These are phyloP conservation scores for Gaillardinia entomophila DNA, from an alignment of 805 yeast species.

Conservation along the genomic window DNA sequence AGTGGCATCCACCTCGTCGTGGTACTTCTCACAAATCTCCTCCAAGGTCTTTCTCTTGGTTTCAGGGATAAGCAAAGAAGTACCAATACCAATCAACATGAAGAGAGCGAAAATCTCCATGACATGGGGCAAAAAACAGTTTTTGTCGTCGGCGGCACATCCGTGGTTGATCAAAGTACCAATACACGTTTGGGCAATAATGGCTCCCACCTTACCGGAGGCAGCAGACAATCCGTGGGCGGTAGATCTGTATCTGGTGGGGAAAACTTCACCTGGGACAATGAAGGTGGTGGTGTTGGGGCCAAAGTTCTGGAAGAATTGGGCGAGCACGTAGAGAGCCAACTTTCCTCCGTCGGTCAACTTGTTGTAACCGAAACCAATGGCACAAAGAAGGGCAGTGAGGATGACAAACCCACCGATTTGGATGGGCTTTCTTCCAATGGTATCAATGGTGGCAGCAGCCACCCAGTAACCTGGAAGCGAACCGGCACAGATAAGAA, in stretches of 20 bases:
- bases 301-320: constrained; percentile 88
- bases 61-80: constrained; percentile 74
- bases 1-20: constrained; percentile 63
- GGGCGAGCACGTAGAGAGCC: constrained; percentile 73
- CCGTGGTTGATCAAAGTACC: constrained; percentile 80
- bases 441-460: constrained; percentile 69
- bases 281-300: constrained; percentile 91
- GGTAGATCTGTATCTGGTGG: constrained; percentile 92
- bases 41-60: constrained; percentile 89
- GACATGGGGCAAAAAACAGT: constrained; percentile 86
- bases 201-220: constrained; percentile 87
- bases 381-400: constrained; percentile 67
- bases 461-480: constrained; percentile 91
- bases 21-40: constrained; percentile 73
- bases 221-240: constrained; percentile 96
- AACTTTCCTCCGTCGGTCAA: constrained; percentile 60
- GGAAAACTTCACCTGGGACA: constrained; percentile 88
- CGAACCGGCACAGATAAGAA: constrained; percentile 90
- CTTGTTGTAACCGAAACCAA: constrained; percentile 81
- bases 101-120: constrained; percentile 91
- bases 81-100: constrained; percentile 74
- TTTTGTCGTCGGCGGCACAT: constrained; percentile 54
- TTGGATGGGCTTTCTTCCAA: constrained; percentile 87
- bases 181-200: constrained; percentile 80
- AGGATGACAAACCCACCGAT: constrained; percentile 66